These are phyloP conservation scores for Paralagenidium karlingii DNA, from an alignment of 352 stramenopile species.

Conservation along the genomic window DNA sequence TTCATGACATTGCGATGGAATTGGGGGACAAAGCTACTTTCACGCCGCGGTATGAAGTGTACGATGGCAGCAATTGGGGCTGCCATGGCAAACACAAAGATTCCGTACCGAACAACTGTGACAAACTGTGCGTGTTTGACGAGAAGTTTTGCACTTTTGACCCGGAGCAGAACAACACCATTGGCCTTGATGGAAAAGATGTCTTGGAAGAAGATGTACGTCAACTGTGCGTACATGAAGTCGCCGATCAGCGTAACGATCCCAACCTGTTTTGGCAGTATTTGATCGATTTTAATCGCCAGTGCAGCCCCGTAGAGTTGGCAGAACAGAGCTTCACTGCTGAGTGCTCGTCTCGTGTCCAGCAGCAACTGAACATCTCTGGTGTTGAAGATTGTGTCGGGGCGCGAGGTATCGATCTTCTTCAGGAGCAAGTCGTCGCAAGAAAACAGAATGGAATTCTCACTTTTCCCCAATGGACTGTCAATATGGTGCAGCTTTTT, in stretches of 20 bases:
- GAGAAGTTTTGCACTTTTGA: conserved; percentile 17
- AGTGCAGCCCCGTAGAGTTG: conserved; percentile 7
- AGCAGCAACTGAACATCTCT: conserved; percentile 1
- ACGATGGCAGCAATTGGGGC: conserved; percentile 7
- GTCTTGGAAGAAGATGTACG: conserved; percentile 14
- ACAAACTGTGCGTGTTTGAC: conserved; percentile 11
- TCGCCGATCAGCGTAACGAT: conserved; percentile 4
- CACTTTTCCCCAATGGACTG: conserved; percentile 11
- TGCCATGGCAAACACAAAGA: conserved; percentile 1
- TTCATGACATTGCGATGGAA: conserved; percentile 2
- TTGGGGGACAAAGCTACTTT: conserved; percentile 7
- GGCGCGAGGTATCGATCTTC: conserved; percentile 1
- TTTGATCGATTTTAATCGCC: conserved; percentile 7
- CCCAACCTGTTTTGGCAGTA: conserved; percentile 14
- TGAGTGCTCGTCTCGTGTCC: conserved; percentile 2
- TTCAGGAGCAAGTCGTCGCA: conserved; percentile 8
- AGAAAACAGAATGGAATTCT: conserved; percentile 10
- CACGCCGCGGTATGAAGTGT: conserved; percentile 13
- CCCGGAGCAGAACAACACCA: conserved; percentile 12
- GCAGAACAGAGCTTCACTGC: conserved; percentile 6
- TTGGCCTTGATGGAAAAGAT: conserved; percentile 15
- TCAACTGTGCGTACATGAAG: conserved; percentile 12
- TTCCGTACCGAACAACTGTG: conserved; percentile 3
- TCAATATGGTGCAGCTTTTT: conserved; percentile 13
- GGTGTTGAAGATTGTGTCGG: conserved; percentile 3